Evolutionary conservation across 306 rosid species (phyloP).

Genomic region (Glycine soja): DNA sequence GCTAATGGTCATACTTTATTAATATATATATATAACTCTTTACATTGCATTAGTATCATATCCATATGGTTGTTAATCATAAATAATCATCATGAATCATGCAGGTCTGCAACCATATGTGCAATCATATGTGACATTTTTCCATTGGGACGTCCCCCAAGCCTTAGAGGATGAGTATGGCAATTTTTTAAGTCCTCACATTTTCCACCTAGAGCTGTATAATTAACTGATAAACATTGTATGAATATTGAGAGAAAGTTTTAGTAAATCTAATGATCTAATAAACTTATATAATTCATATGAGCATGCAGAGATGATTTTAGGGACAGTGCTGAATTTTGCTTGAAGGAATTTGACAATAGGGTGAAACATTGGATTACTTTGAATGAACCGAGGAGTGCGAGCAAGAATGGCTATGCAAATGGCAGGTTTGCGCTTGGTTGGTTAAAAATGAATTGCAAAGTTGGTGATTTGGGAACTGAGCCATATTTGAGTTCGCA

Average conservation of each 20-base stretch:
- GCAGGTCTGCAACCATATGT: slow-evolving; percentile 52
- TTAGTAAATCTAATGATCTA: slow-evolving; percentile 25
- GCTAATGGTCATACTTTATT: slow-evolving; percentile 55
- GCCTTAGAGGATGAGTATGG: slow-evolving; percentile 62
- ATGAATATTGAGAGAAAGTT: slow-evolving; percentile 5
- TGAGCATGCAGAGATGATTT: slow-evolving; percentile 56
- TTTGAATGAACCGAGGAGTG: slow-evolving; percentile 66
- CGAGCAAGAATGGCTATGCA: slow-evolving; percentile 56
- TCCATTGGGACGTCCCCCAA: slow-evolving; percentile 56
- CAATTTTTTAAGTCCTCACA: slow-evolving; percentile 56
- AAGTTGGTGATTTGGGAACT: slow-evolving; percentile 65
- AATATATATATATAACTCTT: neutral
- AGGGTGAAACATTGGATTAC: slow-evolving; percentile 78
- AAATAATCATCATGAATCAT: slow-evolving; percentile 11
- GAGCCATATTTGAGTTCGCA: slow-evolving; percentile 75
- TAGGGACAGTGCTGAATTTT: slow-evolving; percentile 64
- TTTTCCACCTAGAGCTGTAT: slow-evolving; percentile 34
- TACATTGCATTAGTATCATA: neutral
- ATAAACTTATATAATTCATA: slow-evolving; percentile 1
- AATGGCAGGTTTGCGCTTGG: slow-evolving; percentile 60
- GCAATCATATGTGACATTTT: slow-evolving; percentile 50
- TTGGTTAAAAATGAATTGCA: slow-evolving; percentile 59
- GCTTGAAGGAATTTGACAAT: slow-evolving; percentile 71
- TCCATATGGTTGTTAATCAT: slow-evolving; percentile 5
- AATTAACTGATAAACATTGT: neutral